Percentiles rank a stretch among this genome's conserved stretches.
Evolutionary conservation across 371 early-diverging fungal species (phyloP).

Genomic region (Zopfochytrium polystomum): DNA sequence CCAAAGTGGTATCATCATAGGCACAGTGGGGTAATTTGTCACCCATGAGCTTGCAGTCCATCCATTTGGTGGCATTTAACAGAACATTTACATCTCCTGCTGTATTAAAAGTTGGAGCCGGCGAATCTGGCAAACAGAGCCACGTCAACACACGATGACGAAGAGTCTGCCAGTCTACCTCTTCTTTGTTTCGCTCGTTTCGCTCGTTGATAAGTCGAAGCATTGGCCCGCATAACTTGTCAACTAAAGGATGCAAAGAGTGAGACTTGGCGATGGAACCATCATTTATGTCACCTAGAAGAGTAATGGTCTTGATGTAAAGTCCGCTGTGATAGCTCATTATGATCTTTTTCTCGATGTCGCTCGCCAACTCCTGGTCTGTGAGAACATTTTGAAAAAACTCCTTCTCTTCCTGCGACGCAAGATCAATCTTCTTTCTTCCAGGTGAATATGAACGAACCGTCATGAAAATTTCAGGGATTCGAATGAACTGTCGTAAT

Average conservation of each 20-base stretch:
- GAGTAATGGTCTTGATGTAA: conserved; percentile 54
- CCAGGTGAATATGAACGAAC: too few species aligned
- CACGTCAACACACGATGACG: too few species aligned
- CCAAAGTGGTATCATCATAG: too few species aligned
- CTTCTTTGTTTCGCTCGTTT: conserved; percentile 24
- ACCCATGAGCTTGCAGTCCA: too few species aligned
- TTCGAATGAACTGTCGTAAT: conserved; percentile 14
- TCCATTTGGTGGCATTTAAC: too few species aligned
- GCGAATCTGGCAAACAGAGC: too few species aligned
- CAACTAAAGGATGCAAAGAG: conserved; percentile 40
- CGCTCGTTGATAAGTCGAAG: conserved; percentile 43
- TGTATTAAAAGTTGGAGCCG: too few species aligned
- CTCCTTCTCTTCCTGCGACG: conserved; percentile 6
- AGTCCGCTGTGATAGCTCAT: conserved; percentile 56
- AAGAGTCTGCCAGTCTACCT: too few species aligned
- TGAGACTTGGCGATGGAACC: neutral
- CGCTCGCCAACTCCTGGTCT: conserved; percentile 21
- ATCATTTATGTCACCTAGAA: conserved; percentile 13
- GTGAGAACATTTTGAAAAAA: conserved; percentile 5
- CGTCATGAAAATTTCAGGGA: conserved; percentile 24
- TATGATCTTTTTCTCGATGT: conserved; percentile 40
- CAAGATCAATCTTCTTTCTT: too few species aligned
- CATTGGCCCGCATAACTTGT: conserved; percentile 57
- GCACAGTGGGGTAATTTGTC: too few species aligned
- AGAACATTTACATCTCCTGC: too few species aligned